Base-by-base conservation (phyloP, 2,329 filamentous ascomycete genomes). In the Phialemoniopsis sp. region DNA sequence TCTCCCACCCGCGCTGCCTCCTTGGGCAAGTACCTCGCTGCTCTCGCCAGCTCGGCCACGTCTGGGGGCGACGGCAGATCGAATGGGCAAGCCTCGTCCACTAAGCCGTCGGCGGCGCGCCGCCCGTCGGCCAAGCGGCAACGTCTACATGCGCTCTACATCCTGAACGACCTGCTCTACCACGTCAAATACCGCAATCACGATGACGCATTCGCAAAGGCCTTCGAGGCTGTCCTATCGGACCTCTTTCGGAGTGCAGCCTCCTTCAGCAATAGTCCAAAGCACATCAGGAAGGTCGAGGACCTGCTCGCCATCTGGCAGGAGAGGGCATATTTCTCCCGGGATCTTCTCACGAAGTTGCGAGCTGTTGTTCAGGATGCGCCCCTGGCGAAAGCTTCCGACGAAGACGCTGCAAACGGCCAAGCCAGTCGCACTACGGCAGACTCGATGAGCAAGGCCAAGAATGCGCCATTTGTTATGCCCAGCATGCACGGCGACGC, bases 121-220 rank as follows among this genome's bases (percentile, higher is more conserved):
- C 57, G 66, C 46, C 69, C 78, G 3, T 87, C 82, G 35, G 64
- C 73, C 26, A 82, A 79, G 55, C 78, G 87, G 44, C 85, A 79
- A 52, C 77, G 83, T 13, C 70, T 95, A 13, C 82, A 91, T 60
- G 60, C 93, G 6, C 70, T 95, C 6, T 90, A 91, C 59, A 63
- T 95, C 32, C 53, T 93, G 44, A 90, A 81, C 62, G 89, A 95
- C 60, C 66, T 87, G 18, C 69, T 95, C 17, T 82, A 89, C 56
- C 84, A 90, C 55, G 68, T 74, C 42, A 74, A 78, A 47, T 67
- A 76, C 44, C 66, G 71, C 36, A 62, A 64, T 14, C 67, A 67
- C 32, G 60, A 69, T 37, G 64, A 69, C 32, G 60, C 61, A 41
- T 73, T 89, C 48, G 72, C 71, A 37, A 64, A 66, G 32, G 70